Evolutionary conservation across 164 flowering plant genomes (phyloP).

Genomic region (Aristolochia californica): DNA sequence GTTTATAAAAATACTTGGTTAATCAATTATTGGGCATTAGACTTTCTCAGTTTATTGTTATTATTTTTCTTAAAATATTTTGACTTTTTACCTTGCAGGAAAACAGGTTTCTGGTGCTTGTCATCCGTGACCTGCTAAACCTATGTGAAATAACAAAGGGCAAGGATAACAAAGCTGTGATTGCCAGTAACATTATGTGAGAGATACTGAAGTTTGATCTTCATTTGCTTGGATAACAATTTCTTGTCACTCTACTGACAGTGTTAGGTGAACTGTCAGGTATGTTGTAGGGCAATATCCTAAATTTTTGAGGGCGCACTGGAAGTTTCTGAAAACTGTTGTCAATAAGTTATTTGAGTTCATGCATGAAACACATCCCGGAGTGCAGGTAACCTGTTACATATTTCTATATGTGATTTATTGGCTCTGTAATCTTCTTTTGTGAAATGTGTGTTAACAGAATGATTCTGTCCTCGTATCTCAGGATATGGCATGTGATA

Average conservation of each 20-base stretch:
- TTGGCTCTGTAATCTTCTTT: too few species aligned
- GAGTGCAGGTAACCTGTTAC: conserved; percentile 69
- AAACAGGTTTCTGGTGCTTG: conserved; percentile 95
- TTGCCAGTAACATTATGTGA: conserved; percentile 98
- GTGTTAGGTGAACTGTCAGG: conserved; percentile 36
- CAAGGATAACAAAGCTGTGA: conserved; percentile 97
- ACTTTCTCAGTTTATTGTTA: background rate
- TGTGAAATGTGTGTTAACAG: background rate
- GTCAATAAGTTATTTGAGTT: conserved; percentile 97
- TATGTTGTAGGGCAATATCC: conserved; percentile 99
- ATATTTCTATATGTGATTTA: background rate
- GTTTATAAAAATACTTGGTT: background rate
- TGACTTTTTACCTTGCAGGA: conserved; percentile 40
- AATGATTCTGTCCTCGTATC: conserved; percentile 8
- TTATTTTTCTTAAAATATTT: conserved; percentile 1
- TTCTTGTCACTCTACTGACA: background rate
- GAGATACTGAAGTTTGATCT: conserved; percentile 4
- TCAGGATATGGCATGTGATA: conserved; percentile 99
- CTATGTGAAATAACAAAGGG: conserved; percentile 96
- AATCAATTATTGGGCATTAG: background rate
- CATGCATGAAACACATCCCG: conserved; percentile 99
- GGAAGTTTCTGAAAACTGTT: conserved; percentile 98
- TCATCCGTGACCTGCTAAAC: conserved; percentile 90
- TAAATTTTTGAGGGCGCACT: conserved; percentile 88
- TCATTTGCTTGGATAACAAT: background rate